These are phyloP conservation scores for Coffea eugenioides DNA, from an alignment of 257 asterid genomes.

Conservation along the genomic window DNA sequence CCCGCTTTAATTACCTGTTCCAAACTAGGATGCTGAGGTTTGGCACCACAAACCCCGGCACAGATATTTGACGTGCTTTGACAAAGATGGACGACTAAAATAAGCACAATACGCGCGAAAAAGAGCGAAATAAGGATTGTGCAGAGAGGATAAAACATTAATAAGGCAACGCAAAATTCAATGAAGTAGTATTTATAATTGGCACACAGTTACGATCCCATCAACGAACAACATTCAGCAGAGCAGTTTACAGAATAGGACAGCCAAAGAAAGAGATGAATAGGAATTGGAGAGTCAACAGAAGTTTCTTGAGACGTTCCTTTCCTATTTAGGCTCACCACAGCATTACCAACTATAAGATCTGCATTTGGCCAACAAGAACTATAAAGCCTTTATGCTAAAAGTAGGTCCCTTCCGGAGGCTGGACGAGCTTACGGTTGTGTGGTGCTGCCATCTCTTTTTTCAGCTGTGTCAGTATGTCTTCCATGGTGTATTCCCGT, in stretches of 20 bases:
- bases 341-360: constrained; percentile 20
- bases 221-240: constrained; percentile 15
- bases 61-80: not conserved
- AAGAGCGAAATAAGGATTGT: not conserved
- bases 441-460: constrained; percentile 68
- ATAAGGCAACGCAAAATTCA: not conserved
- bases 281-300: constrained; percentile 10
- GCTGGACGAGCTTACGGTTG: constrained; percentile 72
- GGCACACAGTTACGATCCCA: constrained; percentile 16
- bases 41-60: not conserved
- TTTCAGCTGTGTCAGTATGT: constrained; percentile 56
- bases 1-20: not conserved
- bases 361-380: constrained; percentile 18
- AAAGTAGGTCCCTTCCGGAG: constrained; percentile 88
- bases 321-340: constrained; percentile 16
- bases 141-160: not conserved
- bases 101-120: not conserved
- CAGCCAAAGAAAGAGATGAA: constrained; percentile 12
- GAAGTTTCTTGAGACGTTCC: constrained; percentile 19
- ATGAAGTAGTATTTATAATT: constrained; percentile 5
- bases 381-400: constrained; percentile 34
- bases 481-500: constrained; percentile 76
- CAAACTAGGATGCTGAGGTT: not conserved
- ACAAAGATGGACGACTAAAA: not conserved
- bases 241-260: constrained; percentile 11